These are phyloP conservation scores for Malus sylvestris DNA, from an alignment of 306 rosid genomes.

Conservation along the genomic window DNA sequence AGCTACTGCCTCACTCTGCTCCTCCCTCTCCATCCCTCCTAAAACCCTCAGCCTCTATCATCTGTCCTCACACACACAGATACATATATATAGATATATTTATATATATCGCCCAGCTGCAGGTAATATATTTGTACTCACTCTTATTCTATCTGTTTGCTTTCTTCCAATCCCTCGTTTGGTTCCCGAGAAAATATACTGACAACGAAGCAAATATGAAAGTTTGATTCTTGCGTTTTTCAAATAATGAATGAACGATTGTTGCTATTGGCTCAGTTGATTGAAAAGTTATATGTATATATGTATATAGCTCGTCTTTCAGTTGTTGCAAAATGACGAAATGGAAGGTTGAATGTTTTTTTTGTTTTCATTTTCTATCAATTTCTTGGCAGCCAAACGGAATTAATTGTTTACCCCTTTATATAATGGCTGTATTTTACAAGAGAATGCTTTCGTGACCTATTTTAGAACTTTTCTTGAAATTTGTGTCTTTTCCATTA, in stretches of 20 bases:
- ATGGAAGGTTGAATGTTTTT: not conserved
- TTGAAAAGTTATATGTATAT: not conserved
- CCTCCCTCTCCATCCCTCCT: not conserved
- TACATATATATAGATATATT: not conserved
- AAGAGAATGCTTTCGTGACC: not conserved
- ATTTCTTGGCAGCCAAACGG: not conserved
- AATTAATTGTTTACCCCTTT: not conserved
- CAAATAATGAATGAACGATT: not conserved
- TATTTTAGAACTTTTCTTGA: not conserved
- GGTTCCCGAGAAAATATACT: not conserved
- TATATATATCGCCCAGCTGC: not conserved
- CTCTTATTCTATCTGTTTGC: not conserved
- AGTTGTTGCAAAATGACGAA: not conserved
- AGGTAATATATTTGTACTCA: constrained; percentile 10
- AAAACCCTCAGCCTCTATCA: constrained; percentile 7
- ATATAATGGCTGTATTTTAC: not conserved
- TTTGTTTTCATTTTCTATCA: not conserved
- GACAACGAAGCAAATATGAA: not conserved
- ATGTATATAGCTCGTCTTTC: not conserved
- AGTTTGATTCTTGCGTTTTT: not conserved
- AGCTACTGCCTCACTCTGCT: constrained; percentile 25
- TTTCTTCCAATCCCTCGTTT: not conserved
- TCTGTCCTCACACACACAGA: not conserved
- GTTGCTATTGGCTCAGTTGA: not conserved
- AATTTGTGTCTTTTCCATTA: not conserved